These are phyloP conservation scores for Xerocomellus amylosporus DNA, from an alignment of 768 basidiomycete species.

Conservation along the genomic window DNA sequence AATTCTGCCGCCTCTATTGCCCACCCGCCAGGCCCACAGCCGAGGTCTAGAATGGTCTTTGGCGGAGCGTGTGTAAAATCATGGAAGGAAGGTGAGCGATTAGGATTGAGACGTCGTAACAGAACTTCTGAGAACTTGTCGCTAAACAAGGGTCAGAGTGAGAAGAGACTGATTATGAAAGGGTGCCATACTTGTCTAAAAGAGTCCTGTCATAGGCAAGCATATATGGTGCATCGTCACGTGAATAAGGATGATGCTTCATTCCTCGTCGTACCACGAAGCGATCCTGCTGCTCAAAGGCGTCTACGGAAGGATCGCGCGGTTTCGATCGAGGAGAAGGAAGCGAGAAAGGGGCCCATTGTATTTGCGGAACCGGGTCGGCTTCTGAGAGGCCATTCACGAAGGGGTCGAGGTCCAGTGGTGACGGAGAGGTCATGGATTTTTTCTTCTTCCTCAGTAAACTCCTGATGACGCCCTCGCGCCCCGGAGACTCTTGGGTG, in stretches of 20 bases:
- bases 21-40: constrained; percentile 76
- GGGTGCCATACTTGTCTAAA: constrained; percentile 53
- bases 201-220: constrained; percentile 58
- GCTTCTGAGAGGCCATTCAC: background rate
- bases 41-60: constrained; percentile 62
- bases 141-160: constrained; percentile 36
- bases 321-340: background rate
- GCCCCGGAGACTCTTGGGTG: constrained; percentile 18
- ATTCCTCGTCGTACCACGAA: constrained; percentile 34
- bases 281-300: constrained; percentile 24
- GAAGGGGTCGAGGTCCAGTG: constrained; percentile 11
- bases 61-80: constrained; percentile 49
- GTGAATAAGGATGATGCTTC: constrained; percentile 54
- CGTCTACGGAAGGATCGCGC: constrained; percentile 13
- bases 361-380: background rate
- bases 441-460: constrained; percentile 26
- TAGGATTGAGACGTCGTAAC: constrained; percentile 51
- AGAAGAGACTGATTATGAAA: constrained; percentile 2
- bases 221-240: constrained; percentile 56
- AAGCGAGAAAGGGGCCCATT: background rate
- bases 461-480: constrained; percentile 17
- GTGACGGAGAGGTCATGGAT: constrained; percentile 8
- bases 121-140: constrained; percentile 57
- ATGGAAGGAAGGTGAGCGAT: constrained; percentile 60
- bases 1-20: constrained; percentile 52